Percentiles rank a stretch among this genome's conserved stretches.
These are phyloP conservation scores for Solanum dulcamara DNA, from an alignment of 257 asterid genomes.

Conservation along the genomic window DNA sequence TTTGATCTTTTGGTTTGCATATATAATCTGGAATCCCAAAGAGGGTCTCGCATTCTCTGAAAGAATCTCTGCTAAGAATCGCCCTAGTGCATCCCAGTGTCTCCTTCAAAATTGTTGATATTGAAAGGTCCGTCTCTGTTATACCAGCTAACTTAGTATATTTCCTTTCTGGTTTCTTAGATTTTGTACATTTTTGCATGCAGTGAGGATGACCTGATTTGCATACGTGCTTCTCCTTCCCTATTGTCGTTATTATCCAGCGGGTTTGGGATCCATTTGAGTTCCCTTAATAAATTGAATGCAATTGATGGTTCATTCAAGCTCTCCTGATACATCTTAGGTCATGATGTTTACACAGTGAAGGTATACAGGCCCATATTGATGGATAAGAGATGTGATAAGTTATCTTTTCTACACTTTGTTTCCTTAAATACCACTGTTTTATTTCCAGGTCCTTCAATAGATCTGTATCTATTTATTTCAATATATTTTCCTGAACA, in stretches of 20 bases:
- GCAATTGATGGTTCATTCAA: too few relatives aligned
- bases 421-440: too few relatives aligned
- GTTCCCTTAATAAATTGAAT: too few relatives aligned
- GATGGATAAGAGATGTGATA: too few relatives aligned
- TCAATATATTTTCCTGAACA: not conserved
- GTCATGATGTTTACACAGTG: slow-evolving; percentile 27
- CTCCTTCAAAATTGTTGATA: too few relatives aligned
- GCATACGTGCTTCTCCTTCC: slow-evolving; percentile 25
- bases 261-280: slow-evolving; percentile 50
- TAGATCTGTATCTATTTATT: slow-evolving; percentile 64
- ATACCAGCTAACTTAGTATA: slow-evolving; percentile 8
- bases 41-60: slow-evolving; percentile 42
- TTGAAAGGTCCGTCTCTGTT: not conserved
- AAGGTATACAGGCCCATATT: slow-evolving; percentile 33
- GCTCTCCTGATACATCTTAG: too few relatives aligned
- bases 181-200: slow-evolving; percentile 17
- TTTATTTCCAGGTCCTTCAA: slow-evolving; percentile 19
- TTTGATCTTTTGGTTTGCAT: slow-evolving; percentile 9
- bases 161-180: not conserved
- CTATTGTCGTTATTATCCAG: slow-evolving; percentile 49
- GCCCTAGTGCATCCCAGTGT: too few relatives aligned
- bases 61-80: too few relatives aligned
- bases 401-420: too few relatives aligned
- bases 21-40: slow-evolving; percentile 35
- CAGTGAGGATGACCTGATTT: slow-evolving; percentile 47